Base-by-base conservation (phyloP, 176 grass and related monocot species). In the Luzula sylvatica region DNA sequence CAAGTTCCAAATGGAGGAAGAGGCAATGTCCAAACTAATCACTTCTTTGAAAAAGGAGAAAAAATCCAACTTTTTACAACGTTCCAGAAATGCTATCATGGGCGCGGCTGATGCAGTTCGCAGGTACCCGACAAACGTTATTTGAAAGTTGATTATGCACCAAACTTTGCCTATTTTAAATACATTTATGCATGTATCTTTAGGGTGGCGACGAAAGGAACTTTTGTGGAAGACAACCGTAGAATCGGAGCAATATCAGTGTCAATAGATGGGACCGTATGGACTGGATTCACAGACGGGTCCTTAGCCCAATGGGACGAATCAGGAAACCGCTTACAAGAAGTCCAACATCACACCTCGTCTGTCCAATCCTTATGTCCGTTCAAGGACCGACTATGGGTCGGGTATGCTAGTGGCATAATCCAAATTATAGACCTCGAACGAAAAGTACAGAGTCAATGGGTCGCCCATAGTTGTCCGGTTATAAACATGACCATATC, bases 251-350 rank as follows among this genome's bases (percentile, higher is more conserved):
- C 81, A 46, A 71, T 93, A 71, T 61, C 81, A 53, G 67, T 81
- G 29, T 56, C 66, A 65, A 55, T 75, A 28, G 73, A 93, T 71
- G 87, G 87, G 24, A 55, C 56, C 32, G 85, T 93, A 22, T 93
- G 87, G 87, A 77, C 72, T 15, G 87, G 87, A 65, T 86, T 72
- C 77, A 84, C 87, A 20, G 85, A 75, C 52, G 87, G 87, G 15
- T 58, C 60, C 8, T 76, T 93, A 53, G 75, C 85, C 53, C 73
- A 69, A 56, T 93, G 87, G 87, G 87, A 93, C 65, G 72, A 72
- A 49, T 68, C 77, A 49, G 87, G 87, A 50, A 73, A 61, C 11
- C 65, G 77, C 20, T 29, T 93, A 20, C 73, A 75, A 26, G 87
- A 93, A 71, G 74, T 78, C 53, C 87, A 86, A 24, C 54, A 86